Evolutionary conservation across 106 monocot species (phyloP), one percentile per base, ranked within the genome.

Genomic region (Vanilla planifolia): DNA sequence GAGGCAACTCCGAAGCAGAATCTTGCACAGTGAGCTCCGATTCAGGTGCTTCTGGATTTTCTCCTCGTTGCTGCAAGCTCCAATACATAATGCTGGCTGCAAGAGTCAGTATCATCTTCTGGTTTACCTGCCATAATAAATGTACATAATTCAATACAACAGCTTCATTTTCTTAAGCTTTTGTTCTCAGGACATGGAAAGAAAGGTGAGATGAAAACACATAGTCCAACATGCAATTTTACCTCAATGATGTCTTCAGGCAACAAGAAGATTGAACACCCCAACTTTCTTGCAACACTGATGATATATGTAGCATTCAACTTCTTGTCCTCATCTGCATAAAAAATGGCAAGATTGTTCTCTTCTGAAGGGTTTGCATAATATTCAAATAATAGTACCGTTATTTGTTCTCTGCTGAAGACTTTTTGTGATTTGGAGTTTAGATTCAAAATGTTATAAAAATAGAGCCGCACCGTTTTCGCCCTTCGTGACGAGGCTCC

Each of bases 181-280:
- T 37, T 37, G 37, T 7, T 56, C 13, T 33, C 32, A 56, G 28
- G 1, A 33, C 20, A 56, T 17, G 24, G 14, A 5, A 34, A 56
- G 10, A 17, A 34, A 19, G 32, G 13, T 20, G 19, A 34, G 37
- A 6, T 37, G 37, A 28, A 20, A 40, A n/a, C n/a, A n/a, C n/a
- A n/a, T n/a, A n/a, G n/a, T n/a, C n/a, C n/a, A n/a, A n/a, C n/a
- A n/a, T 63, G 21, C n/a, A 13, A 16, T 48, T 33, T 73, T 84
- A 92, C 93, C 89, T 93, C 93, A 50, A 89, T 80, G 52, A 93
- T 93, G 67, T 89, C 93, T 68, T 93, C 89, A 11, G 89, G 93
- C 75, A 93, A 70, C 64, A 93, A 73, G 75, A 89, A 93, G 39
- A 93, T 77, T 6, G 85, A 85, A 58, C 89, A 93, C 14, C 93